Percentiles rank a stretch among this genome's conserved stretches.
These are phyloP conservation scores for Pseudocercospora vitis DNA, from an alignment of 2,329 filamentous ascomycete genomes.

Conservation along the genomic window DNA sequence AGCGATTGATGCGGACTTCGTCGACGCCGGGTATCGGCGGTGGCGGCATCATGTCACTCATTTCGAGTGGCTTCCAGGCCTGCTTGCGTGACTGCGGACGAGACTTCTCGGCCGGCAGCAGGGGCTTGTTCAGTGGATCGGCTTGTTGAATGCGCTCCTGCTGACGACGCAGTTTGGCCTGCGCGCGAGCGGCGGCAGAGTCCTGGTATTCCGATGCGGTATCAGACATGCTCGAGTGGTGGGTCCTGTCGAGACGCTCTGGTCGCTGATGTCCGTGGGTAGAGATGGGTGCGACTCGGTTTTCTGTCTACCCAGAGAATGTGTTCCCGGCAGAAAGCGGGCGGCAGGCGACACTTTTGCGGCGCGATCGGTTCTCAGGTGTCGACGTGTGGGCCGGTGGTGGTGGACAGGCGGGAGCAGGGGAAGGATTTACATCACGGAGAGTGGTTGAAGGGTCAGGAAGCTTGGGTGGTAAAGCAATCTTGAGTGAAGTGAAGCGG, in stretches of 20 bases:
- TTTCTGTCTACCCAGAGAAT: conserved; percentile 12
- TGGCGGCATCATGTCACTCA: conserved; percentile 18
- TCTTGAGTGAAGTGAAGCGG: too few relatives aligned
- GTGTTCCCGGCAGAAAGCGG: conserved; percentile 35
- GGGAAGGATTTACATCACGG: too few relatives aligned
- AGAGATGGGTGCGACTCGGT: neutral
- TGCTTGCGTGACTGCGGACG: conserved; percentile 26
- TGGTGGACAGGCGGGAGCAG: too few relatives aligned
- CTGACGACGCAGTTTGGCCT: conserved; percentile 37
- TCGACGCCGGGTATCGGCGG: neutral
- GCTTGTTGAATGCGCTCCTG: conserved; percentile 35
- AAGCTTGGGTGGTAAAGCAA: neutral
- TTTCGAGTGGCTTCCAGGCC: conserved; percentile 33
- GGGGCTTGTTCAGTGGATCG: conserved; percentile 27
- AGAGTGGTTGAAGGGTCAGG: neutral
- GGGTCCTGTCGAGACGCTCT: neutral
- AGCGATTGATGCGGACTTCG: conserved; percentile 36
- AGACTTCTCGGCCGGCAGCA: conserved; percentile 16
- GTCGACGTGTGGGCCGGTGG: neutral
- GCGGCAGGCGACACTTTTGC: conserved; percentile 20
- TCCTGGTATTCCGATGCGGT: conserved; percentile 12
- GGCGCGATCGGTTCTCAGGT: neutral
- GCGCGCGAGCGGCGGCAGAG: conserved; percentile 26
- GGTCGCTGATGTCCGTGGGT: neutral
- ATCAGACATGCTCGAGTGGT: conserved; percentile 14